A percentile compares a stretch with the other conserved stretches of the same genome.
Conservation (phyloP, 2,329 filamentous ascomycete genomes). For the Aspergillus versicolor region DNA sequence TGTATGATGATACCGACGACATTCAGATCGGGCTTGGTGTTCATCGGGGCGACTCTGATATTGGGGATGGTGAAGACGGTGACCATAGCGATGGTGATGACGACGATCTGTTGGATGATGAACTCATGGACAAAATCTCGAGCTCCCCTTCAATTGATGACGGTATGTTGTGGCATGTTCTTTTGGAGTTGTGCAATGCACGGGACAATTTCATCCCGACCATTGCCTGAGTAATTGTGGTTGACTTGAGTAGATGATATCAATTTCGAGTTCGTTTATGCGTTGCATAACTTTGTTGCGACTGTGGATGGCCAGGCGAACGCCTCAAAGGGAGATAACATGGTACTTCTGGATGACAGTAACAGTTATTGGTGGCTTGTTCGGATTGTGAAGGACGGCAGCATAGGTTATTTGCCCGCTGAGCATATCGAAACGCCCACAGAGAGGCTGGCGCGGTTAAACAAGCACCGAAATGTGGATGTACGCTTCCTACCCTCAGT, state of each 20-base stretch:
- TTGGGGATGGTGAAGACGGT: conserved; percentile 41
- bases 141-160: conserved; percentile 98
- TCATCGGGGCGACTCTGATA: conserved; percentile 19
- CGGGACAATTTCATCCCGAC: neutral
- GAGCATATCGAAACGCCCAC: conserved; percentile 99
- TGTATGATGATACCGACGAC: conserved; percentile 34
- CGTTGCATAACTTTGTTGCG: conserved; percentile 93
- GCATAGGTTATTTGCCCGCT: conserved; percentile 92
- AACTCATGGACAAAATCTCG: conserved; percentile 98
- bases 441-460: conserved; percentile 85
- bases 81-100: conserved; percentile 63
- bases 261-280: conserved; percentile 99
- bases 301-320: conserved; percentile 98
- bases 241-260: conserved; percentile 98
- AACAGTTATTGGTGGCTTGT: conserved; percentile 99
- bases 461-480: conserved; percentile 98
- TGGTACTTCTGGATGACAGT: conserved; percentile 96
- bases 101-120: conserved; percentile 76
- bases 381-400: conserved; percentile 93
- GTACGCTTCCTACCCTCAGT: conserved; percentile 54
- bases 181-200: neutral
- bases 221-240: conserved; percentile 53
- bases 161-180: conserved; percentile 56
- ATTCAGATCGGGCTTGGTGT: conserved; percentile 16
- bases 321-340: conserved; percentile 96